Conservation (phyloP, 2,329 filamentous ascomycete genomes). For the Sporothrix pallida region DNA sequence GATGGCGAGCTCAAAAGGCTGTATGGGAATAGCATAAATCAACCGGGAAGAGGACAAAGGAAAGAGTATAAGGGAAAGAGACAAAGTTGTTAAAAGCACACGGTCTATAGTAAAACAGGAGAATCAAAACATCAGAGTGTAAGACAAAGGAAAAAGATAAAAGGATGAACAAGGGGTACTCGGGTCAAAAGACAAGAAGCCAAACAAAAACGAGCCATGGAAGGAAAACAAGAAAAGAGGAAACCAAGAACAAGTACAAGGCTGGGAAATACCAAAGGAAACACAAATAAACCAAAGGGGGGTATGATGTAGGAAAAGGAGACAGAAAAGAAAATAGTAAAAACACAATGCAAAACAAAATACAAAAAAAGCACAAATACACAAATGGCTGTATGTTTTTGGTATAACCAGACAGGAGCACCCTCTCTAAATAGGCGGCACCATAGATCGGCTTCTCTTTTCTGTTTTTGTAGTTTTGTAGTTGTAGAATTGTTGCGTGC, state of each 20-base stretch:
- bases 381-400: no score
- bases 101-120: constrained; percentile 21
- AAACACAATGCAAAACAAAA: background rate
- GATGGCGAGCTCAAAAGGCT: background rate
- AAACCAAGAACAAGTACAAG: background rate
- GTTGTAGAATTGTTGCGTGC: background rate
- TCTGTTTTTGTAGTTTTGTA: no score
- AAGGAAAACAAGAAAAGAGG: background rate
- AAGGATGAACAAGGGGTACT: background rate
- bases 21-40: background rate
- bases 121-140: constrained; percentile 5
- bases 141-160: constrained; percentile 24
- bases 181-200: background rate
- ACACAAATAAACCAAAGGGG: background rate
- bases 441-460: no score
- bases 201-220: background rate
- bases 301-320: constrained; percentile 19
- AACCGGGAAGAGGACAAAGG: constrained; percentile 4
- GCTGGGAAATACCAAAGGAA: background rate
- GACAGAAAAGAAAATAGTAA: background rate
- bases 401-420: no score
- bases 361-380: no score
- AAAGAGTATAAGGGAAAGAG: constrained; percentile 8
- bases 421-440: no score
- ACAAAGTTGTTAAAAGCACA: constrained; percentile 7